Conservation (phyloP, 768 basidiomycete species). For the Neoboletus magnificus region DNA sequence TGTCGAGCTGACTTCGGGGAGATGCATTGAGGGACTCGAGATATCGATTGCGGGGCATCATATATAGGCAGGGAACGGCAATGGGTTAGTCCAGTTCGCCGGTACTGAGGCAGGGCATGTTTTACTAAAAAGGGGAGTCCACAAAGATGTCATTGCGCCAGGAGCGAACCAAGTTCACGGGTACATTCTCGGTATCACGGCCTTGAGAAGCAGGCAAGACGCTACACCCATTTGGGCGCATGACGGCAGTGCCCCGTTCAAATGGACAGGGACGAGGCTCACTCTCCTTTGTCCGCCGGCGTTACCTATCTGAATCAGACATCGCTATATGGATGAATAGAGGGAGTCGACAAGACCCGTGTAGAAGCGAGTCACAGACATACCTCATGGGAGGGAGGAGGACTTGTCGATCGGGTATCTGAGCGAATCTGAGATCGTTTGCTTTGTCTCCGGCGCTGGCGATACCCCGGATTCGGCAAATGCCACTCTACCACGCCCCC, state of each 20-base stretch:
- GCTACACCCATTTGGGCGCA: constrained; percentile 10
- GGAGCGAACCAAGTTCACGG: background rate
- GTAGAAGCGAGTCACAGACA: background rate
- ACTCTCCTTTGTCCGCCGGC: background rate
- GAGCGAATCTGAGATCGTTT: constrained; percentile 31
- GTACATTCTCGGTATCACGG: background rate
- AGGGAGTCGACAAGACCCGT: background rate
- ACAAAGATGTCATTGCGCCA: constrained; percentile 8
- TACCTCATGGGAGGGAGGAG: constrained; percentile 1
- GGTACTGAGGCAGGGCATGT: constrained; percentile 10
- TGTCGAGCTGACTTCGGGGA: background rate
- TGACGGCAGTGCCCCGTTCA: constrained; percentile 14
- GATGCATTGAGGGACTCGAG: constrained; percentile 17
- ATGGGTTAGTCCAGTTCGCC: constrained; percentile 16
- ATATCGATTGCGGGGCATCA: constrained; percentile 4
- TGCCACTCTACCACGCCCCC: constrained; percentile 15
- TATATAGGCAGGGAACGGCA: constrained; percentile 31
- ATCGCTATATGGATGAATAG: too few relatives aligned
- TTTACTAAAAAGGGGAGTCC: constrained; percentile 15
- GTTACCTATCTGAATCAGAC: background rate
- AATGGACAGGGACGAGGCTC: background rate
- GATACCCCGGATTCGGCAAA: constrained; percentile 31
- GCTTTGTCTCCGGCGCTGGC: constrained; percentile 31
- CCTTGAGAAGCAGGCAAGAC: constrained; percentile 5
- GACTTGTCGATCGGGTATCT: constrained; percentile 17